Evolutionary conservation across 139 green algal species (phyloP), one percentile per base, ranked within the genome.

Genomic region (Microglena sp.): DNA sequence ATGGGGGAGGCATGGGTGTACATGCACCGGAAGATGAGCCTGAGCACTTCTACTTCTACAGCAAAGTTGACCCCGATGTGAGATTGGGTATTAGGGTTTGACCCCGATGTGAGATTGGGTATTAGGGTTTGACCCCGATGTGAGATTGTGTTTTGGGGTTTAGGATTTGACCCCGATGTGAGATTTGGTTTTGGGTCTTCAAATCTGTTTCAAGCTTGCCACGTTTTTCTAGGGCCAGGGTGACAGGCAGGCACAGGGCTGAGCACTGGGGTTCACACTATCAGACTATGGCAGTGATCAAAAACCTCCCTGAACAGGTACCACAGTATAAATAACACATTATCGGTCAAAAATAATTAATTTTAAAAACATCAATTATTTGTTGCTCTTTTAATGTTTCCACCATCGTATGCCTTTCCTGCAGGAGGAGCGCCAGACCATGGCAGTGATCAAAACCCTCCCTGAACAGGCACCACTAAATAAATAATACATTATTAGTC

Each of bases 1-100:
- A n/a, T n/a, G n/a, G n/a, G n/a, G n/a, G n/a, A n/a, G n/a, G n/a
- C n/a, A n/a, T 50, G 40, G 11, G 40, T 50, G 40, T 50, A 50
- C 40, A 50, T 50, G 40, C 18, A 18, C 18, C 15, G 11, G 40
- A 50, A n/a, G n/a, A n/a, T n/a, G 15, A 11, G 40, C 15, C 18
- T 18, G 71, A 77, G 28, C 71, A 77, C 55, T 77, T 77, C 33
- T 77, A 77, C 71, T 67, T 64, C 35, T 71, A 71, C 54, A 54
- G 54, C 35, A 77, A 73, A 60, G 30, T 77, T 5, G 53, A 73
- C 26, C 66, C 60, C 22, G 50, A 68, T 34, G 63, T 76, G 43
- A 68, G 63, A 30, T 5, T 44, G 6, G 15, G 4, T 34, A 8
- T 5, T 4, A 44, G 6, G 15, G 4, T 34, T 1, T 27, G 21